Percentiles rank a stretch among this genome's conserved stretches.
These are phyloP conservation scores for Monosporozyma siamensis DNA, from an alignment of 805 yeast species.

Conservation along the genomic window DNA sequence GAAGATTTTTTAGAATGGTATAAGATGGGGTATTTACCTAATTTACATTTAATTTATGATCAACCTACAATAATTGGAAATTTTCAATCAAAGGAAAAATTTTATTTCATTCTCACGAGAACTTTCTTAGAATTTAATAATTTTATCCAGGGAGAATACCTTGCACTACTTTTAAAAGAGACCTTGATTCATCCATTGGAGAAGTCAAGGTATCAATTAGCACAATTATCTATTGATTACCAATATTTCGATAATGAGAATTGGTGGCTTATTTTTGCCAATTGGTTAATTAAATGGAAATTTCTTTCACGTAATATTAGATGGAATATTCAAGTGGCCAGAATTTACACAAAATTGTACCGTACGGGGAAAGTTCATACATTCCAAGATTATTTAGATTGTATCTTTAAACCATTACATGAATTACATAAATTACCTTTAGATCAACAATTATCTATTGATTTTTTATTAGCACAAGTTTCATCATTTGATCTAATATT, in stretches of 20 bases:
- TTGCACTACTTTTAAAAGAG: constrained; percentile 26
- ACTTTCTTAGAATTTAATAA: constrained; percentile 31
- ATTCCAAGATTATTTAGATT: constrained; percentile 28
- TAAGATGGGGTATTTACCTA: constrained; percentile 14
- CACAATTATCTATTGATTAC: constrained; percentile 30
- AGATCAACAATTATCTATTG: constrained; percentile 15
- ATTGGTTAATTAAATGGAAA: constrained; percentile 31
- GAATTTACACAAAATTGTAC: constrained; percentile 23
- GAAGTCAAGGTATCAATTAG: constrained; percentile 31
- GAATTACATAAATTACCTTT: constrained; percentile 18
- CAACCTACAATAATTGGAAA: not conserved
- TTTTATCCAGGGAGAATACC: constrained; percentile 30
- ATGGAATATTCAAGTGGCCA: constrained; percentile 30
- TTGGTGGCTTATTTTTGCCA: constrained; percentile 28
- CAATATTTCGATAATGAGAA: constrained; percentile 10
- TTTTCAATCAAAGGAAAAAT: constrained; percentile 15
- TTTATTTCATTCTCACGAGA: constrained; percentile 23
- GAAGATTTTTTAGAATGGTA: constrained; percentile 18
- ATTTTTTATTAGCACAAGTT: constrained; percentile 22
- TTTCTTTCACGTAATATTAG: constrained; percentile 31
- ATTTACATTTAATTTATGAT: constrained; percentile 14
- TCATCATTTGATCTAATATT: constrained; percentile 26
- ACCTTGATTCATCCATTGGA: constrained; percentile 28
- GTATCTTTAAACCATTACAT: constrained; percentile 25
- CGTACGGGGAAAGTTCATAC: constrained; percentile 11